Percentiles rank a stretch among this genome's conserved stretches.
phyloP scores from a whole-genome alignment of 1,284 basidiomycete genomes.

The Cronartium quercuum region DNA sequence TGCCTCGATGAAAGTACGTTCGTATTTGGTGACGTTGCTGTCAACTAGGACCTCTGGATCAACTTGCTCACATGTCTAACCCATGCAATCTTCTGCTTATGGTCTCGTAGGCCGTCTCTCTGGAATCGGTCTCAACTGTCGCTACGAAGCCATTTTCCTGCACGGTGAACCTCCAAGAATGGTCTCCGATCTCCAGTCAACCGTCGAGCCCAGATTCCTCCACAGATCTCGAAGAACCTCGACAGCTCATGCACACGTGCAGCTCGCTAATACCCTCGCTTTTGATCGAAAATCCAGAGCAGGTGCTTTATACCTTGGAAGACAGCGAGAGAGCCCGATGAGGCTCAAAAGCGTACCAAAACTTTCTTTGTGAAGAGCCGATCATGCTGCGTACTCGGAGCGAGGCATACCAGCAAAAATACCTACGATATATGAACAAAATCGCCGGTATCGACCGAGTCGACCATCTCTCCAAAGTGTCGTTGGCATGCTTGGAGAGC shows the following conservation, averaged over 20 bases:
- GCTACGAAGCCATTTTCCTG: not conserved
- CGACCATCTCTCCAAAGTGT: not conserved
- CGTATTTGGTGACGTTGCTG: no score
- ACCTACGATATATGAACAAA: not conserved
- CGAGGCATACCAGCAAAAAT: not conserved
- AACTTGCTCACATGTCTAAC: no score
- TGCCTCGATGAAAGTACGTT: no score
- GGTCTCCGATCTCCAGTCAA: not conserved
- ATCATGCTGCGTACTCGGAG: not conserved
- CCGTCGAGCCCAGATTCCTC: not conserved
- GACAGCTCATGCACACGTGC: not conserved
- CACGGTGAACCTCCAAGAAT: not conserved
- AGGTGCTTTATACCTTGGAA: not conserved
- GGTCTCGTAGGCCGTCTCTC: no score
- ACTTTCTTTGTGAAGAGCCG: not conserved
- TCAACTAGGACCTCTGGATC: no score
- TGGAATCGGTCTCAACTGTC: no score
- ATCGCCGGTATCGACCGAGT: not conserved
- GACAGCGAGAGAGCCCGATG: not conserved
- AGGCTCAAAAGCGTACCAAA: constrained; percentile 1
- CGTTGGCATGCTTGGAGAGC: not conserved
- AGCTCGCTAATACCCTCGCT: not conserved
- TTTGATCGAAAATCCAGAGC: not conserved
- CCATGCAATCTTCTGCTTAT: no score
- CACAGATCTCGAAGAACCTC: not conserved